Conservation (phyloP, 202 grass and related monocot species). For the Bolboschoenoplectus hybrid region DNA sequence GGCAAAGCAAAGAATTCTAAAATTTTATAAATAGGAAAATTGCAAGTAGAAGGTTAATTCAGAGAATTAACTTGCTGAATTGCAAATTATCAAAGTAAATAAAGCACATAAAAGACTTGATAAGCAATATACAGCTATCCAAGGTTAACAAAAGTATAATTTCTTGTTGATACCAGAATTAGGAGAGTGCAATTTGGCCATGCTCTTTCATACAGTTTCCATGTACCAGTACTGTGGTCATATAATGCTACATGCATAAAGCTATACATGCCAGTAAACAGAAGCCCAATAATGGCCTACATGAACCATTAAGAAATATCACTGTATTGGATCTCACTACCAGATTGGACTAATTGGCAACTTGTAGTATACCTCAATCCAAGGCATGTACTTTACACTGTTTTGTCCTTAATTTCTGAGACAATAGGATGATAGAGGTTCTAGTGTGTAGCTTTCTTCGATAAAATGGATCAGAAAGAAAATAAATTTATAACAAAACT, state of each 20-base stretch:
- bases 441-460: too few species aligned
- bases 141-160: neutral
- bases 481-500: too few species aligned
- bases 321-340: neutral
- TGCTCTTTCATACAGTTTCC: neutral
- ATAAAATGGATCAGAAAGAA: too few species aligned
- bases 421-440: too few species aligned
- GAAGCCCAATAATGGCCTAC: neutral
- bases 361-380: too few species aligned
- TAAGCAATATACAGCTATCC: neutral
- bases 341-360: neutral
- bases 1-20: neutral
- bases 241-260: neutral
- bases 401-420: too few species aligned
- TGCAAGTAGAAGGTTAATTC: neutral
- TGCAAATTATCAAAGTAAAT: neutral
- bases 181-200: neutral
- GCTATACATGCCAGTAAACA: neutral
- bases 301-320: neutral
- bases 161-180: neutral
- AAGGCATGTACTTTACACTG: too few species aligned
- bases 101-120: neutral
- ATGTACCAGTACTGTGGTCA: neutral
- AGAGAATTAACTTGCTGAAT: neutral
- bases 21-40: neutral